A percentile compares a stretch with the other conserved stretches of the same genome.
Evolutionary conservation across 2,329 filamentous ascomycete genomes (phyloP).

Genomic region (Trichophyton verrucosum): DNA sequence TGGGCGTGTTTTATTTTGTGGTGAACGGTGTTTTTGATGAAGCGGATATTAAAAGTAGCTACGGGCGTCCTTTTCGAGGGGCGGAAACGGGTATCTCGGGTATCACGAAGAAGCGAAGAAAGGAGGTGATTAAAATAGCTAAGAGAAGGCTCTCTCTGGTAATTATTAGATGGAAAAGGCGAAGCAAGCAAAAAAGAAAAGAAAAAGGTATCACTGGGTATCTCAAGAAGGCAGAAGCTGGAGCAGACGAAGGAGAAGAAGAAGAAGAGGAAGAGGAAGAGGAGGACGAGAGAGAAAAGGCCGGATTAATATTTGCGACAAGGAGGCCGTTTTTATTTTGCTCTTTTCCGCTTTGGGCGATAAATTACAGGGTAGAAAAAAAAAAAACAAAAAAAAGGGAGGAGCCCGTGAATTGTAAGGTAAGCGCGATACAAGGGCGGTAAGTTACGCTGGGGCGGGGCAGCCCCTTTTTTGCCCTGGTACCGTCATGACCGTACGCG

Average conservation of each 20-base stretch:
- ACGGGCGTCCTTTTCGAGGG: not conserved
- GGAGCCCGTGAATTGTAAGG: not conserved
- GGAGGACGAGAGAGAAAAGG: constrained; percentile 14
- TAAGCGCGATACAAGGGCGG: not conserved
- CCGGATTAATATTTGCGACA: constrained; percentile 1
- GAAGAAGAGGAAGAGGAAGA: constrained; percentile 14
- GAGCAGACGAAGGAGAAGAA: constrained; percentile 14
- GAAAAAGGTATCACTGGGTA: constrained; percentile 29
- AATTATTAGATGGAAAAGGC: constrained; percentile 1
- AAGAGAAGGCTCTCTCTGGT: not conserved
- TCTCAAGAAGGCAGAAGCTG: constrained; percentile 24
- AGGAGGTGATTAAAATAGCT: not conserved
- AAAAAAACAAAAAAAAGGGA: not conserved
- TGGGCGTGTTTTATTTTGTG: not conserved
- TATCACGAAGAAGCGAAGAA: constrained; percentile 24
- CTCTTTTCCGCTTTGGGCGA: not conserved
- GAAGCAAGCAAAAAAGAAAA: constrained; percentile 11
- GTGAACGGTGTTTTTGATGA: not conserved
- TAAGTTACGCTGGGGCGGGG: not conserved
- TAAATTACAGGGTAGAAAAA: not conserved
- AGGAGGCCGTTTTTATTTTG: not conserved
- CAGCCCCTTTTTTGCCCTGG: not conserved
- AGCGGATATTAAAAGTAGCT: not conserved
- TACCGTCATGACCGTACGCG: not conserved
- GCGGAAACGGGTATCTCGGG: constrained; percentile 15